These are phyloP conservation scores for Amaranthus hypochondriacus DNA, from an alignment of 148 eudicot species.

Conservation along the genomic window DNA sequence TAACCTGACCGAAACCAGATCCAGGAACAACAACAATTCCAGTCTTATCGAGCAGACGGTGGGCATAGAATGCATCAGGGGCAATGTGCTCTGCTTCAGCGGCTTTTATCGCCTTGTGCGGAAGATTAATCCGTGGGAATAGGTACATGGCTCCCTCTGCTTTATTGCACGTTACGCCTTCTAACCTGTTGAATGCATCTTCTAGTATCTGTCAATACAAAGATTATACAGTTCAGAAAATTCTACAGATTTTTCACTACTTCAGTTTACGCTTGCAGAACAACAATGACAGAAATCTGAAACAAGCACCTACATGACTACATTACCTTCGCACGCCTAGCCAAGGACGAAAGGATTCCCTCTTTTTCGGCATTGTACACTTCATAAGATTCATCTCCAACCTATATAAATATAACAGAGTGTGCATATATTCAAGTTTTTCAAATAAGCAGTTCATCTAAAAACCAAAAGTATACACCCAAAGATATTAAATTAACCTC, in stretches of 20 bases:
- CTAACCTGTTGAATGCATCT: conserved; percentile 76
- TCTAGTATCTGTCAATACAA: conserved; percentile 52
- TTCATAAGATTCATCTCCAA: conserved; percentile 87
- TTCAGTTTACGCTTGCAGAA: neutral
- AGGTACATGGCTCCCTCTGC: conserved; percentile 99
- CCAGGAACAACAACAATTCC: conserved; percentile 91
- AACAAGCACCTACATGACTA: conserved; percentile 18
- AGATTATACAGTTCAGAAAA: neutral
- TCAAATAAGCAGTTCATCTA: neutral
- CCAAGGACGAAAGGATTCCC: conserved; percentile 80
- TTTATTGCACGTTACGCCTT: conserved; percentile 86
- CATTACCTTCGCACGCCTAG: conserved; percentile 88
- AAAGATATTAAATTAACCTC: neutral
- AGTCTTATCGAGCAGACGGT: conserved; percentile 62
- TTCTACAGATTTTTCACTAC: neutral
- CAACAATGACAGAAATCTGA: neutral
- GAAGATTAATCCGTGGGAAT: conserved; percentile 66
- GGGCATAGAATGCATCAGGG: conserved; percentile 81
- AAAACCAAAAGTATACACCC: neutral
- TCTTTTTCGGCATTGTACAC: conserved; percentile 71
- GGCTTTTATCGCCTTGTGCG: conserved; percentile 73
- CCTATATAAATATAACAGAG: conserved; percentile 42
- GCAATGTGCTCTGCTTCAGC: conserved; percentile 65
- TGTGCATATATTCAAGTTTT: neutral
- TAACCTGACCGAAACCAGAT: conserved; percentile 90